Conservation (phyloP, 768 basidiomycete species). For the Termitomyces titanicus region DNA sequence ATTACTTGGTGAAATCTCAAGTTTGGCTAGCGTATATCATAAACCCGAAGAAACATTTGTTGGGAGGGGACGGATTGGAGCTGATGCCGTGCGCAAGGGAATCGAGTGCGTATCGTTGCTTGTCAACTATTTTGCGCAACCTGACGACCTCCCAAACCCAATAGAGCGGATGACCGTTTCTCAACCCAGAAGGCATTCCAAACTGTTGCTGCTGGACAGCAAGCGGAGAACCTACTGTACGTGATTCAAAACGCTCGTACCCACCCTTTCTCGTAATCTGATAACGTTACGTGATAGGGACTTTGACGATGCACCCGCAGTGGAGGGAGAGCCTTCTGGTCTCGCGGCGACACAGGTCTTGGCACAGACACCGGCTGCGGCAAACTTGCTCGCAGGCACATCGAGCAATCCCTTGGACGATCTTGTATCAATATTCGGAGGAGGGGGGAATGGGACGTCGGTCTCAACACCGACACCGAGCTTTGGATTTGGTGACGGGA, state of each 20-base stretch:
- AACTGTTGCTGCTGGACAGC: conserved; percentile 87
- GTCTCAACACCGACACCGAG: conserved; percentile 17
- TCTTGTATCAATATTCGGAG: conserved; percentile 88
- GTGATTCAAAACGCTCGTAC: conserved; percentile 12
- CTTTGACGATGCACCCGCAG: conserved; percentile 72
- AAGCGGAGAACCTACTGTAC: conserved; percentile 87
- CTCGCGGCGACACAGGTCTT: conserved; percentile 76
- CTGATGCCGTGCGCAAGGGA: conserved; percentile 67
- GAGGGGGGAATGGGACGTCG: conserved; percentile 27
- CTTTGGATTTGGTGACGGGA: conserved; percentile 20
- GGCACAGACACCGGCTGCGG: conserved; percentile 68
- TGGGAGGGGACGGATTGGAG: conserved; percentile 85
- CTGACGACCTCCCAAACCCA: background rate
- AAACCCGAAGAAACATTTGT: conserved; percentile 96
- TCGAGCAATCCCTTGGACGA: conserved; percentile 91
- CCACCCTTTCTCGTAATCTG: background rate
- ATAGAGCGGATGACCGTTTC: conserved; percentile 64
- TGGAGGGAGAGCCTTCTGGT: conserved; percentile 66
- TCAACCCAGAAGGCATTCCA: conserved; percentile 83
- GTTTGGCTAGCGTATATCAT: conserved; percentile 93
- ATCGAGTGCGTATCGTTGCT: conserved; percentile 44
- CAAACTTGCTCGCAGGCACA: conserved; percentile 71
- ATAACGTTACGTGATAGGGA: conserved; percentile 41
- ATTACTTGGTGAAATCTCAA: conserved; percentile 84
- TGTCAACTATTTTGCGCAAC: background rate